Evolutionary conservation across 73 alveolate genomes (phyloP).

Genomic region (Paraurostyla sp.): DNA sequence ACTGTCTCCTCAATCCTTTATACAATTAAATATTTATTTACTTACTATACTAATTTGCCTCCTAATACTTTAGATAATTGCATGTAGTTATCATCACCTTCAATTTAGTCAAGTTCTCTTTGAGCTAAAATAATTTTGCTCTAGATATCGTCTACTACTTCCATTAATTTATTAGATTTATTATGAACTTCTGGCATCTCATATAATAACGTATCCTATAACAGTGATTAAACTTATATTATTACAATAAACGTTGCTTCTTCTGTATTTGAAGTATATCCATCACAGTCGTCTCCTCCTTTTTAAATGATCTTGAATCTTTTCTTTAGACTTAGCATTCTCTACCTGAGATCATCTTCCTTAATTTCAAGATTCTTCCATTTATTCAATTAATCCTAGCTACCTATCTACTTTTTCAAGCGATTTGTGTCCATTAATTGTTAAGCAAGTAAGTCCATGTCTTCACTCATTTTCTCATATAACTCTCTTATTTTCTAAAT

Average conservation of each 20-base stretch:
- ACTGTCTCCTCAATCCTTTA: not conserved
- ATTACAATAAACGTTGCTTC: slow-evolving; percentile 8
- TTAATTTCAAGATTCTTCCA: slow-evolving; percentile 24
- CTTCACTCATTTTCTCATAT: not conserved
- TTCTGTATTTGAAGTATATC: slow-evolving; percentile 27
- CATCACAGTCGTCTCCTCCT: slow-evolving; percentile 49
- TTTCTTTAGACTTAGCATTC: not conserved
- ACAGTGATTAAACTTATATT: not conserved
- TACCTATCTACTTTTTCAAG: not conserved
- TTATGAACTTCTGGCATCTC: not conserved
- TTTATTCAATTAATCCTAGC: not conserved
- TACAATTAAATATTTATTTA: not conserved
- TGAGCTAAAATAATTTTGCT: not conserved
- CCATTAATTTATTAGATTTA: not conserved
- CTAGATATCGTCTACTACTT: not conserved
- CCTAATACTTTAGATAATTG: not conserved
- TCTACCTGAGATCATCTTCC: slow-evolving; percentile 10
- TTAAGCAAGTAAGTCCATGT: not conserved
- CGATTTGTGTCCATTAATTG: not conserved
- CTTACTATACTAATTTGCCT: not conserved
- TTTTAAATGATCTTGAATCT: slow-evolving; percentile 7
- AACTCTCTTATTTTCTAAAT: not conserved
- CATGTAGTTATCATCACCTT: not conserved
- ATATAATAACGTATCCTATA: not conserved
- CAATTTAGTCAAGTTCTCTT: not conserved